Base-by-base conservation (phyloP, 495 filamentous ascomycete species). In the Cairneyella variabilis region DNA sequence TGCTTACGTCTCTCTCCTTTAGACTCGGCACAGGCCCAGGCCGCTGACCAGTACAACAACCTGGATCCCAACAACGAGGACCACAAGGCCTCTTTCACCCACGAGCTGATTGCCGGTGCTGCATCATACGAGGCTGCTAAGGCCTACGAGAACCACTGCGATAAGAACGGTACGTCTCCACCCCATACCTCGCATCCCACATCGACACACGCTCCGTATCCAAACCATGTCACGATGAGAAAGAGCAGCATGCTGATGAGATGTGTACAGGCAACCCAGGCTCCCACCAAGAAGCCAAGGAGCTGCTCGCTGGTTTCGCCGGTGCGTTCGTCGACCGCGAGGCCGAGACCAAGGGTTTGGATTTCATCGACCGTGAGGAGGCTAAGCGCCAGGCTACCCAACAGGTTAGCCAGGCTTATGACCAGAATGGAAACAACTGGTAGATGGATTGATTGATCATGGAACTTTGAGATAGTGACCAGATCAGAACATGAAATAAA, bases 91-190 rank as follows among this genome's bases (percentile, higher is more conserved):
- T 77, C 83, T 62, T 66, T 88, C 62, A 78, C 77, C 59, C 88
- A 91, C 68, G 86, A 91, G 69, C 61, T 88, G 23, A 63, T 90
- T 40, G 85, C 82, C 59, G 86, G 86, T 30, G 88, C 79, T 42
- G 88, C 86, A 39, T 81, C 86, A 51, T 90, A 90, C 62, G 86
- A 79, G 17, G 88, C 77, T 52, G 83, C 90, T 76, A 87, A 89
- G 74, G 69, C 78, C 11, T 91, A 81, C 66, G 87, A 91, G 68
- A 79, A 89, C 64, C 72, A 83, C 50, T 80, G 86, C 69, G 82
- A 83, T 63, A 75, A 74, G 52, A 71, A 89, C 68, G 86, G 84
- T 84, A 74, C 39, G 54, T 27, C 12, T 17, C 22, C 34, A 7
- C n/a, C 6, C 16, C 26, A 5, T 20, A 34, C 44, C n/a, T 16